Base-by-base conservation (phyloP, 2,329 filamentous ascomycete genomes). In the Cladosporium sphaerospermum region DNA sequence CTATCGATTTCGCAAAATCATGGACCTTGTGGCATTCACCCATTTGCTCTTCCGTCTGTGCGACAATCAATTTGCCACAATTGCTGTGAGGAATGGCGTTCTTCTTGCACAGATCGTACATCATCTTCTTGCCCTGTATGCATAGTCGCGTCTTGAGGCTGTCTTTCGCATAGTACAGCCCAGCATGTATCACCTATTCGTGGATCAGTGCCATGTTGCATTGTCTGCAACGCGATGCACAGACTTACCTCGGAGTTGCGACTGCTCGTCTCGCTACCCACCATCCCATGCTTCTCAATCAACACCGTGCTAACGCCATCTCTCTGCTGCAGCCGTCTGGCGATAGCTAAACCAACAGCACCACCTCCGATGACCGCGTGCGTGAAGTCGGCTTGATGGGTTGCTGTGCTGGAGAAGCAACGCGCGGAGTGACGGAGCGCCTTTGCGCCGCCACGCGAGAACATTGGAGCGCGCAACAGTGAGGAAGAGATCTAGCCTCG, bases 41-140 rank as follows among this genome's bases (percentile, higher is more conserved):
- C 66, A 81, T 78, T 73, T 97, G 88, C 44, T 72, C 73, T 1
- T 77, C 76, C 49, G 83, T 86, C 73, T 97, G 93, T 1, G 92
- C 92, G 1, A 97, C 88, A 63, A 97, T 87, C 91, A 92, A 96
- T 75, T 96, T 97, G 55, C 90, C 90, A 19, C 83, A 87, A 66
- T 85, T 85, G 51, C 78, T 78, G 71, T 93, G 80, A 0, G 82
- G 82, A 47, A 99, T 86, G 54, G 71, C 70, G 62, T 88, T 75
- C 53, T 73, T 73, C 4, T 73, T 71, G 74, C 92, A 96, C 40
- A 95, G 81, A 3, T 76, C 78, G 71, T 99, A 99, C 55, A 97
- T 76, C 67, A 89, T 76, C 32, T 84, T 67, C 61, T 85, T 85
- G 55, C 93, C 93, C 32, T 76, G 74, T 58, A 96, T 77, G 72